Conservation (phyloP, 306 rosid genomes). For the Quillaja saponaria region DNA sequence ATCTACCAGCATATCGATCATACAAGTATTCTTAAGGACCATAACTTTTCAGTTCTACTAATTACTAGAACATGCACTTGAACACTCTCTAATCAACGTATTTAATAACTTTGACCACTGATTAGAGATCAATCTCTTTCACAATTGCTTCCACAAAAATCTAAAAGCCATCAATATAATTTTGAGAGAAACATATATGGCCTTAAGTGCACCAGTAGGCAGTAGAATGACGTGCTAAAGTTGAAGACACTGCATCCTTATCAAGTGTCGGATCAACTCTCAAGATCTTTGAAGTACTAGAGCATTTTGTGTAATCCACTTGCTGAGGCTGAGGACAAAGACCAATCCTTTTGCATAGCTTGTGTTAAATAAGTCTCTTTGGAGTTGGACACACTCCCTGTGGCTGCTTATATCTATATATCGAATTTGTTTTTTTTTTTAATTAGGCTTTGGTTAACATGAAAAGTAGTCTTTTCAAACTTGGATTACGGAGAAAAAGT, state of each 20-base stretch:
- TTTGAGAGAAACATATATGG: conserved; percentile 42
- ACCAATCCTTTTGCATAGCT: conserved; percentile 5
- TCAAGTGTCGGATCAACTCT: conserved; percentile 23
- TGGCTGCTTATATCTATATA: conserved; percentile 12
- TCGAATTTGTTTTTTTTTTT: too few relatives aligned
- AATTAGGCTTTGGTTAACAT: conserved; percentile 30
- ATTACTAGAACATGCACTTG: neutral
- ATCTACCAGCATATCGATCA: neutral
- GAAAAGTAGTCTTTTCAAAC: conserved; percentile 33
- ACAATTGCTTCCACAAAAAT: conserved; percentile 33
- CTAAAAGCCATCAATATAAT: conserved; percentile 34
- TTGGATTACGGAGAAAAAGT: conserved; percentile 30
- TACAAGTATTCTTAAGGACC: neutral
- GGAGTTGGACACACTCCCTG: conserved; percentile 21
- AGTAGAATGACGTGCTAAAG: conserved; percentile 28
- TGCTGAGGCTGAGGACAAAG: neutral
- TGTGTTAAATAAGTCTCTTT: conserved; percentile 23
- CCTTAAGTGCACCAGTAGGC: conserved; percentile 35
- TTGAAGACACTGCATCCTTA: conserved; percentile 25
- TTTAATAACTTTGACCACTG: neutral
- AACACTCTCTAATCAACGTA: neutral
- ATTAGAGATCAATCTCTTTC: neutral
- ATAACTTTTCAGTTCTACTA: conserved; percentile 11
- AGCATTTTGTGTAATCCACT: conserved; percentile 25
- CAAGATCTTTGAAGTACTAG: conserved; percentile 18